Evolutionary conservation across 176 grass and related monocot species (phyloP).

Genomic region (Themeda triandra): DNA sequence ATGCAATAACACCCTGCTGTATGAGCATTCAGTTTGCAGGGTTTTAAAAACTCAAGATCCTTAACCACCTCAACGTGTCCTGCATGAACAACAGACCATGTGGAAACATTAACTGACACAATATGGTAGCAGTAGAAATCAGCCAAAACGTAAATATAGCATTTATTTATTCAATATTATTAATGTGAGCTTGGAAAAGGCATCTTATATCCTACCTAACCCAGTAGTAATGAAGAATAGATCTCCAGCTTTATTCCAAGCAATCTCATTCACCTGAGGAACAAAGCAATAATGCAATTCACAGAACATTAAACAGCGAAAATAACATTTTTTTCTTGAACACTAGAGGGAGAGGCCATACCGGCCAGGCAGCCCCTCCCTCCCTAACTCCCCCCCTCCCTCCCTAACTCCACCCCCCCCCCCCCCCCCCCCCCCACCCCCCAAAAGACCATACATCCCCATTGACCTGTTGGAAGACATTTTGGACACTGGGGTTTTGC

Average conservation of each 20-base stretch:
- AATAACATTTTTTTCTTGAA: not conserved
- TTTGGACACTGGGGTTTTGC: not conserved
- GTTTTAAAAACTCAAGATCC: conserved; percentile 67
- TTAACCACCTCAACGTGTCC: conserved; percentile 83
- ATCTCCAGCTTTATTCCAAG: conserved; percentile 98
- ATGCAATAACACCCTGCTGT: conserved; percentile 99
- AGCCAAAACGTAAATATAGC: not conserved
- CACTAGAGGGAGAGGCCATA: not conserved
- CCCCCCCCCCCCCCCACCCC: too few relatives aligned
- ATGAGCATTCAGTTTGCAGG: conserved; percentile 86
- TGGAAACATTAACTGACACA: not conserved
- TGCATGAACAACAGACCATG: conserved; percentile 37
- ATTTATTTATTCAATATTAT: conserved; percentile 18
- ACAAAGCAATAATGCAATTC: conserved; percentile 36
- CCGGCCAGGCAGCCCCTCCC: not conserved
- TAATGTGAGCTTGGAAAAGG: not conserved
- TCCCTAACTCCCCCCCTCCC: too few relatives aligned
- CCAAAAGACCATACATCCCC: not conserved
- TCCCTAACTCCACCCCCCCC: too few relatives aligned
- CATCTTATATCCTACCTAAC: conserved; percentile 53
- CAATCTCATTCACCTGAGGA: conserved; percentile 96
- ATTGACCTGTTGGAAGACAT: not conserved
- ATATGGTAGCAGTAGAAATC: conserved; percentile 2
- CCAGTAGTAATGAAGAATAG: conserved; percentile 99
- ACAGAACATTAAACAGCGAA: conserved; percentile 6